Conservation (phyloP, 1,284 basidiomycete species). For the Ceratobasidium sp. region DNA sequence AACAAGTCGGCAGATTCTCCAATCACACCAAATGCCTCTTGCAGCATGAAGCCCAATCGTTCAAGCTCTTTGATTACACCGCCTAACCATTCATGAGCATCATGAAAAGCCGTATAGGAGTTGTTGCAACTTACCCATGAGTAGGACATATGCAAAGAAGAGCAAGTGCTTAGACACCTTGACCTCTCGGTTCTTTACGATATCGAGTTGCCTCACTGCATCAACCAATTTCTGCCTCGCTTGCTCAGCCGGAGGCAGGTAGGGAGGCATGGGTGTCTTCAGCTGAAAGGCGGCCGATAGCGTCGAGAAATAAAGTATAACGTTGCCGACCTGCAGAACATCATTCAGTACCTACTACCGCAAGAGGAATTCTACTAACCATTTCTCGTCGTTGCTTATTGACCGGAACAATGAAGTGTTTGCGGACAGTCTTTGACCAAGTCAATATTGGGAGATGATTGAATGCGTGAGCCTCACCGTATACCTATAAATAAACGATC, state of each 20-base stretch:
- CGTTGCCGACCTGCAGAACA: constrained; percentile 72
- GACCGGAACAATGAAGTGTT: constrained; percentile 89
- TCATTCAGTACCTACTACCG: not conserved
- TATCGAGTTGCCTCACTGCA: constrained; percentile 82
- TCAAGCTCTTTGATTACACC: constrained; percentile 90
- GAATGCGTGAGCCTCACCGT: constrained; percentile 57
- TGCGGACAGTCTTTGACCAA: constrained; percentile 66
- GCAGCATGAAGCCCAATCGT: constrained; percentile 74
- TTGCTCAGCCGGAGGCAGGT: constrained; percentile 89
- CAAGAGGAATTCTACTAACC: constrained; percentile 46
- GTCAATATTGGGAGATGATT: not conserved
- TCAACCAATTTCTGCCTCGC: constrained; percentile 81
- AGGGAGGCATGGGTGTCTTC: constrained; percentile 92
- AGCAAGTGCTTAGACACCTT: constrained; percentile 83
- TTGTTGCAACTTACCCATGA: constrained; percentile 63
- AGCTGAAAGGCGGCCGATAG: constrained; percentile 86
- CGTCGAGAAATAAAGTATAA: constrained; percentile 90
- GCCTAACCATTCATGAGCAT: constrained; percentile 47
- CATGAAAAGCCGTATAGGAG: not conserved
- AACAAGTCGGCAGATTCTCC: constrained; percentile 71
- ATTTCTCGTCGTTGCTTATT: constrained; percentile 88
- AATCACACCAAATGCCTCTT: constrained; percentile 89
- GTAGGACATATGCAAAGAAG: constrained; percentile 92
- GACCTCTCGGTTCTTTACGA: constrained; percentile 78
- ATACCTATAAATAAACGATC: constrained; percentile 57